Evolutionary conservation across 2,329 filamentous ascomycete genomes (phyloP).

Genomic region (Scedosporium apiospermum): DNA sequence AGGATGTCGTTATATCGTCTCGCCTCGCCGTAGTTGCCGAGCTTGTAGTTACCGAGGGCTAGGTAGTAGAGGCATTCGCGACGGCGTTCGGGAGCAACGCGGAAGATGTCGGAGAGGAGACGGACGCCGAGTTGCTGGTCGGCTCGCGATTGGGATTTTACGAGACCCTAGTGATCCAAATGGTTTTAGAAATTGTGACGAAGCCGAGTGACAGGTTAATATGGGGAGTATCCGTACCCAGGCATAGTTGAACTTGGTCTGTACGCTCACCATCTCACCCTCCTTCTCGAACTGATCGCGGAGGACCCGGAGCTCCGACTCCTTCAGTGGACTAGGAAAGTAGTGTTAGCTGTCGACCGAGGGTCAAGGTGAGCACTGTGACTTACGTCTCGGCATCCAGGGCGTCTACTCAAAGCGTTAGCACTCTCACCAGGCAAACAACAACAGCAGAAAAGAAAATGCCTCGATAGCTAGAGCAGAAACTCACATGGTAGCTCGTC

Average conservation of each 20-base stretch:
- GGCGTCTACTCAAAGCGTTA: slow-evolving; percentile 55
- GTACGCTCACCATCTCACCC: slow-evolving; percentile 89
- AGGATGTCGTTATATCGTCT: slow-evolving; percentile 89
- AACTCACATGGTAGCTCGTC: slow-evolving; percentile 1
- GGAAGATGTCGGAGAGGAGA: slow-evolving; percentile 93
- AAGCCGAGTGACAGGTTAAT: background rate
- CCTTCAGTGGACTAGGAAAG: slow-evolving; percentile 64
- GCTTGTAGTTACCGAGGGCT: slow-evolving; percentile 93
- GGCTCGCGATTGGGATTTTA: slow-evolving; percentile 75
- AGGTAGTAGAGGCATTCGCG: slow-evolving; percentile 98
- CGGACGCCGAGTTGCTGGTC: slow-evolving; percentile 94
- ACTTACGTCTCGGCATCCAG: slow-evolving; percentile 89
- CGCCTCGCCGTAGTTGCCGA: slow-evolving; percentile 94
- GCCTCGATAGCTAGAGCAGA: background rate
- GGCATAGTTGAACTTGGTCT: slow-evolving; percentile 99
- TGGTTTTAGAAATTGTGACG: background rate
- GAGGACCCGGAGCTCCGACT: slow-evolving; percentile 84
- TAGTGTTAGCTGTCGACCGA: slow-evolving; percentile 5
- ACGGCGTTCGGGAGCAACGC: slow-evolving; percentile 80
- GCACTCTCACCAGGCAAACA: background rate
- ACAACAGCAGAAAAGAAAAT: background rate
- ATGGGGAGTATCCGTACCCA: slow-evolving; percentile 71
- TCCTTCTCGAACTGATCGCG: slow-evolving; percentile 95
- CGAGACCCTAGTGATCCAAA: slow-evolving; percentile 60
- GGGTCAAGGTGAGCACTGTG: slow-evolving; percentile 5